These are phyloP conservation scores for Kingdonia uniflora DNA, from an alignment of 164 flowering plant species.

Conservation along the genomic window DNA sequence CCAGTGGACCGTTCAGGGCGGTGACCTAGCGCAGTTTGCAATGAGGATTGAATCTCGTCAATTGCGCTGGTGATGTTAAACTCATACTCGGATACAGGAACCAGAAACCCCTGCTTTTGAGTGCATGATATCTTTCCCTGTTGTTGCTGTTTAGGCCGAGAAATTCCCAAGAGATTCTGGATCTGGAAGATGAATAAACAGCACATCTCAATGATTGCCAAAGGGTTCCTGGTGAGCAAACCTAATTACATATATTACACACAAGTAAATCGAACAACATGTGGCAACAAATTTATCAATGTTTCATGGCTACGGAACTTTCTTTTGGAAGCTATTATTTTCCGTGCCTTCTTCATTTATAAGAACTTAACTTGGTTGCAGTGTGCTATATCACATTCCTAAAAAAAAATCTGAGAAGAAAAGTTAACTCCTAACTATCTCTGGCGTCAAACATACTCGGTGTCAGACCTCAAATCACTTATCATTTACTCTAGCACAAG, in stretches of 20 bases:
- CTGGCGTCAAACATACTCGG: too few relatives aligned
- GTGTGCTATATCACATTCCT: too few relatives aligned
- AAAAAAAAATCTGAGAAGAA: too few relatives aligned
- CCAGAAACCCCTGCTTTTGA: slow-evolving; percentile 55
- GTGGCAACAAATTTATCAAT: too few relatives aligned
- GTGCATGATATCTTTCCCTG: slow-evolving; percentile 29
- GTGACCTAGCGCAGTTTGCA: slow-evolving; percentile 26
- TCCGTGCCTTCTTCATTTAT: too few relatives aligned
- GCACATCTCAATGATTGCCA: background rate
- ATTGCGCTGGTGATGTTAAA: slow-evolving; percentile 64
- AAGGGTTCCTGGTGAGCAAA: background rate
- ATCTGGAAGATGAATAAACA: slow-evolving; percentile 27
- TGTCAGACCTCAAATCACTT: too few relatives aligned
- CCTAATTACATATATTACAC: background rate
- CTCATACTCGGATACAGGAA: slow-evolving; percentile 76
- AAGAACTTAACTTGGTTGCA: too few relatives aligned
- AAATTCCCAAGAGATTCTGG: slow-evolving; percentile 48
- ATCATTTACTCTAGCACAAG: too few relatives aligned
- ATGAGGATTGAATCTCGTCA: slow-evolving; percentile 58
- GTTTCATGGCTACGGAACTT: too few relatives aligned
- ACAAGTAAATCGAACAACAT: too few relatives aligned
- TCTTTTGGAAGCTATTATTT: too few relatives aligned
- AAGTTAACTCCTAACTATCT: too few relatives aligned
- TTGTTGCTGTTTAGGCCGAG: slow-evolving; percentile 29
- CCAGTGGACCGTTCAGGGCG: slow-evolving; percentile 80